These are phyloP conservation scores for Paraurostyla sp. DNA, from an alignment of 73 alveolate genomes.

Conservation along the genomic window DNA sequence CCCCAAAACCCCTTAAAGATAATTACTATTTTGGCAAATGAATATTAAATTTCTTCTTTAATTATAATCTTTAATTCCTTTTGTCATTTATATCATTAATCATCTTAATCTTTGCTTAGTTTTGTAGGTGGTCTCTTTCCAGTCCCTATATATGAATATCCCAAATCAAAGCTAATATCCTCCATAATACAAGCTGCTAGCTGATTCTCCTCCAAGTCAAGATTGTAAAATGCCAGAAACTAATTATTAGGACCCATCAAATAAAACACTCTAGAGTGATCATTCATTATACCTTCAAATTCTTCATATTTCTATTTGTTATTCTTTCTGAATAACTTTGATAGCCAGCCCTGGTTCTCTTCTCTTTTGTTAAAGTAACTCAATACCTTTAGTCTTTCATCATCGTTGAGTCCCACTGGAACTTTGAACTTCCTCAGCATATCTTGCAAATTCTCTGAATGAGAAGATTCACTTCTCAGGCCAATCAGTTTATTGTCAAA, in stretches of 20 bases:
- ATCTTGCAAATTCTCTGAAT: background rate
- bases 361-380: background rate
- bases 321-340: background rate
- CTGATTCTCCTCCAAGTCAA: constrained; percentile 12
- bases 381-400: constrained; percentile 19
- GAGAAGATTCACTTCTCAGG: constrained; percentile 10
- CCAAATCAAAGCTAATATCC: constrained; percentile 51
- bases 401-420: constrained; percentile 43
- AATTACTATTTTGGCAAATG: too few species aligned
- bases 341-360: background rate
- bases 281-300: background rate
- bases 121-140: constrained; percentile 16
- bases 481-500: constrained; percentile 24
- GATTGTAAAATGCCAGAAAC: constrained; percentile 15
- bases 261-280: constrained; percentile 50
- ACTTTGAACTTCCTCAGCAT: constrained; percentile 58
- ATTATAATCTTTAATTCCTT: too few species aligned
- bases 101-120: background rate
- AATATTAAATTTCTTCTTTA: too few species aligned
- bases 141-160: constrained; percentile 9
- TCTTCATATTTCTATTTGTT: background rate
- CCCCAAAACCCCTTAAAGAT: too few species aligned
- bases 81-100: too few species aligned
- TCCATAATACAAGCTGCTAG: constrained; percentile 24
- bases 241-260: constrained; percentile 37